Base-by-base conservation (phyloP, 2,329 filamentous ascomycete genomes). In the Fusarium sp. region DNA sequence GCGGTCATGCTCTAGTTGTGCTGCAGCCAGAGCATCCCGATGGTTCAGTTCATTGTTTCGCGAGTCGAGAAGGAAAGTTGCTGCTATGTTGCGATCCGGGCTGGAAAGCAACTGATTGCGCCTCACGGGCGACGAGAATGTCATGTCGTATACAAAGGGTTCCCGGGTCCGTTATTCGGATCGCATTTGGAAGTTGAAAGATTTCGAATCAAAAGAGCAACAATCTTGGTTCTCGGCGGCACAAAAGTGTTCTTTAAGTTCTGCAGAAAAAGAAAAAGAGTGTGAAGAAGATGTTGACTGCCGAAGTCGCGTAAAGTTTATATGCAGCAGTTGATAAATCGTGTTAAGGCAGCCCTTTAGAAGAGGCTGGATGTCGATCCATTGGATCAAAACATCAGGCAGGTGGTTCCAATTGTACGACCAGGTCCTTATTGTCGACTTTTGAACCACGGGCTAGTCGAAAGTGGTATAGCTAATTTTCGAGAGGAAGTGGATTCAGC, bases 1-100 rank as follows among this genome's bases (percentile, higher is more conserved):
- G 33, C 88, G 86, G 42, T 93, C 88, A 79, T 95, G 93, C 77
- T 92, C 88, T 19, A 86, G 85, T 54, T 89, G 89, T 8, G 92
- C 92, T 52, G 88, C 88, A 50, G 88, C 88, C 21, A 96, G 87
- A 19, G 92, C 92, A 74, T 90, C 88, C 65, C 88, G 86, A 78
- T 94, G 92, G 62, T 85, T 86, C 56, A 88, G 84, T 78, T 91
- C 90, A 38, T 88, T 88, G 71, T 93, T 90, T 40, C 88, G 87
- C 37, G 89, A 86, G 58, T 90, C 88, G 44, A 85, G 85, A 66
- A 94, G 91, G 33, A 94, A 87, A 30, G 85, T 87, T 28, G 90
- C 87, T 46, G 90, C 85, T 67, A 89, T 88, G 13, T 82, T 75
- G 58, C 83, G 81, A 28, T 84, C 82, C 13, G 85, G 85, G 68